phyloP scores from a whole-genome alignment of 192 early-diverging fungal genomes.

The Linnemannia schmuckeri region DNA sequence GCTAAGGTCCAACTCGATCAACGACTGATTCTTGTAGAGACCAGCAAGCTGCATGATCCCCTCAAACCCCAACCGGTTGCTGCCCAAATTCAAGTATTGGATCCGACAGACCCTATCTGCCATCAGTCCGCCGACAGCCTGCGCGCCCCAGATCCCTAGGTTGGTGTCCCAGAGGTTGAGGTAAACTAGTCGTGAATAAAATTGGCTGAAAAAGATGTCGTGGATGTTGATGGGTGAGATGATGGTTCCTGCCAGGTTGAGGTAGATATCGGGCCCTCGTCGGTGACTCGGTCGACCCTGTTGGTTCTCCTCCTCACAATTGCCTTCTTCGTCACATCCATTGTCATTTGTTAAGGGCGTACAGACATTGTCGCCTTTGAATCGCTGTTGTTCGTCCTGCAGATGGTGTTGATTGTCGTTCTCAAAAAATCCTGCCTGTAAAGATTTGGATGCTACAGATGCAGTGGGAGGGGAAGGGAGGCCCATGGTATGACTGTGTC shows the following conservation, averaged over 20 bases:
- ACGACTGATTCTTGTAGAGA: slow-evolving; percentile 42
- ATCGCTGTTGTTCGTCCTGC: not conserved
- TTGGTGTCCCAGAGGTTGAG: slow-evolving; percentile 52
- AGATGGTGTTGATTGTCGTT: not conserved
- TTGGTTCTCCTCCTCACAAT: slow-evolving; percentile 5
- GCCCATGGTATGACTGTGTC: not conserved
- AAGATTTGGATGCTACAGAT: not conserved
- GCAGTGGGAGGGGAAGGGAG: not conserved
- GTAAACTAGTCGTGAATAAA: slow-evolving; percentile 35
- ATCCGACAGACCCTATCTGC: slow-evolving; percentile 42
- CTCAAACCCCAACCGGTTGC: slow-evolving; percentile 49
- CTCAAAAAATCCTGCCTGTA: not conserved
- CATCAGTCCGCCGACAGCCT: slow-evolving; percentile 51
- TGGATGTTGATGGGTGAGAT: slow-evolving; percentile 45
- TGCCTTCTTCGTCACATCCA: not conserved
- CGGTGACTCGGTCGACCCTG: slow-evolving; percentile 24
- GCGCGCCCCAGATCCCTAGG: slow-evolving; percentile 52
- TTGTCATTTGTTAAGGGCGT: not conserved
- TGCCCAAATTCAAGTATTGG: slow-evolving; percentile 45
- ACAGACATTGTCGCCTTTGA: not conserved
- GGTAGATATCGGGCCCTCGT: slow-evolving; percentile 30
- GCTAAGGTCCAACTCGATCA: slow-evolving; percentile 49
- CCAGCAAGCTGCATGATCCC: slow-evolving; percentile 43
- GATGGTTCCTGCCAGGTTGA: slow-evolving; percentile 47
- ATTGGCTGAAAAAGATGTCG: slow-evolving; percentile 47